Evolutionary conservation across 2,329 filamentous ascomycete species (phyloP).

Genomic region (Aureobasidium mangrovei): DNA sequence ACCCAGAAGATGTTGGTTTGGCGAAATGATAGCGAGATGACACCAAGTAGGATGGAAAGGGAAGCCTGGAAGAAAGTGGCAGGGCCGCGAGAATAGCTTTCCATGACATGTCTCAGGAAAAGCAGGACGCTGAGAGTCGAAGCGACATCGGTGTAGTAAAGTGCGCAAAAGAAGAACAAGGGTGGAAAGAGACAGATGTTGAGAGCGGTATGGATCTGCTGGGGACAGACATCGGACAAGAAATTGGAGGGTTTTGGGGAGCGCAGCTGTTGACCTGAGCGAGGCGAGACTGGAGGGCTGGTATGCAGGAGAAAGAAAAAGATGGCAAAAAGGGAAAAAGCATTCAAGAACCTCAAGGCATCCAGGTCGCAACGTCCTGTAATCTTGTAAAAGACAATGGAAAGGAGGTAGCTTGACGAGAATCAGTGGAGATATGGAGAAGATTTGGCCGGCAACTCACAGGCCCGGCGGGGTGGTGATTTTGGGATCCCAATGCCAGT

Average conservation of each 20-base stretch:
- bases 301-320: slow-evolving; percentile 21
- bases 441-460: slow-evolving; percentile 25
- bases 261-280: not conserved
- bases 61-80: slow-evolving; percentile 13
- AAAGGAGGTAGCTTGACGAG: slow-evolving; percentile 35
- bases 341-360: slow-evolving; percentile 32
- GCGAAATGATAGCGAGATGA: slow-evolving; percentile 64
- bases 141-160: slow-evolving; percentile 91
- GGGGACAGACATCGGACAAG: slow-evolving; percentile 24
- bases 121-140: slow-evolving; percentile 68
- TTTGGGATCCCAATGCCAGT: slow-evolving; percentile 82
- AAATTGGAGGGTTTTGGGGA: not conserved
- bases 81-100: slow-evolving; percentile 1
- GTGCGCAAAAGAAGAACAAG: slow-evolving; percentile 87
- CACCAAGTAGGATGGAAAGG: slow-evolving; percentile 45
- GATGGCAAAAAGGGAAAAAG: slow-evolving; percentile 29
- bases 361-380: slow-evolving; percentile 32
- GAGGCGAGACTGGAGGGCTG: slow-evolving; percentile 8
- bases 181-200: slow-evolving; percentile 82
- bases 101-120: slow-evolving; percentile 50
- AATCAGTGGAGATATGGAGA: too few species aligned
- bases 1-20: slow-evolving; percentile 99
- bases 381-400: slow-evolving; percentile 30
- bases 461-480: slow-evolving; percentile 93
- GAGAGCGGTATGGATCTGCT: slow-evolving; percentile 52